These are phyloP conservation scores for Fusarium redolens DNA, from an alignment of 2,329 filamentous ascomycete genomes.

Conservation along the genomic window DNA sequence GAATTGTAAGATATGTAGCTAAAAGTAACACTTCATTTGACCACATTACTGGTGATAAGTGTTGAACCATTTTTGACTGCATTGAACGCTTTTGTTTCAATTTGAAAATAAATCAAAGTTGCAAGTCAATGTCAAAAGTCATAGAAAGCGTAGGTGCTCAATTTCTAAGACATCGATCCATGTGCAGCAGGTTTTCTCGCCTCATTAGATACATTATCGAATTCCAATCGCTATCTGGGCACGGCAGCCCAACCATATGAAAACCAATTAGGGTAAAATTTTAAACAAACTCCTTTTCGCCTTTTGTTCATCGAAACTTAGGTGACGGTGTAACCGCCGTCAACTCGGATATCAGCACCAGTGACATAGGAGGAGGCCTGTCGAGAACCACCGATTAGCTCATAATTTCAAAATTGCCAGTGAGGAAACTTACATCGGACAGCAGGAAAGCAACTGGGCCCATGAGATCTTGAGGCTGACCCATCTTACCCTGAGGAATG, in stretches of 20 bases:
- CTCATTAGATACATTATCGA: conserved; percentile 34
- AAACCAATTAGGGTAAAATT: conserved; percentile 5
- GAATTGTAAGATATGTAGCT: neutral
- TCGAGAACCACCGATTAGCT: neutral
- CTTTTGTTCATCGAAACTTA: conserved; percentile 50
- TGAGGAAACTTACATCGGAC: conserved; percentile 63
- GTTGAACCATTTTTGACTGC: neutral
- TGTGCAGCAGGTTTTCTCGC: neutral
- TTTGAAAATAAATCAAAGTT: neutral
- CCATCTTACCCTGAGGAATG: conserved; percentile 95
- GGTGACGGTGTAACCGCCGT: conserved; percentile 89
- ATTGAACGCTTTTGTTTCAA: neutral
- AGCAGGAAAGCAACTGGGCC: conserved; percentile 89
- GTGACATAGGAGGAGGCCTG: conserved; percentile 75
- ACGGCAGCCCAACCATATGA: conserved; percentile 15
- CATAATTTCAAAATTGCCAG: no score
- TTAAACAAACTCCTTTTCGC: conserved; percentile 5
- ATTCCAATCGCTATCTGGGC: conserved; percentile 28
- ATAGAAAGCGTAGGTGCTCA: neutral
- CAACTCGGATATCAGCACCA: conserved; percentile 82
- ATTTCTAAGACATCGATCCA: neutral
- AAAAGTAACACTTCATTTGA: neutral
- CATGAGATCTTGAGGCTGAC: conserved; percentile 90
- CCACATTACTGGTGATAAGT: neutral
- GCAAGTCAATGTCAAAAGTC: neutral